Evolutionary conservation across 2,329 filamentous ascomycete species (phyloP).

Genomic region (Exophiala calicioides): DNA sequence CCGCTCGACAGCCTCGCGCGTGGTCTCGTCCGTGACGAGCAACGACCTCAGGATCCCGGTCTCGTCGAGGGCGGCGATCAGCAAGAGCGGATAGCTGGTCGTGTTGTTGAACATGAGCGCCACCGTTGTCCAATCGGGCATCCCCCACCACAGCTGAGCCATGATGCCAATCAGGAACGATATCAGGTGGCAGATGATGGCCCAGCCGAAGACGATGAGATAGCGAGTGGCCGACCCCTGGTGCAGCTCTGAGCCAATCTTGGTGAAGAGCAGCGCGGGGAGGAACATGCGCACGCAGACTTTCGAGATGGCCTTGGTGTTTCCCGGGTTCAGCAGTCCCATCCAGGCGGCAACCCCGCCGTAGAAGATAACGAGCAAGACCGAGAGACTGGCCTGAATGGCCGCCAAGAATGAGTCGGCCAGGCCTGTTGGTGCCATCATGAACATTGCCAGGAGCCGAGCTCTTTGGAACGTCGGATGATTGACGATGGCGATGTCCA

Average conservation of each 20-base stretch:
- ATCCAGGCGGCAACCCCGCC: conserved; percentile 55
- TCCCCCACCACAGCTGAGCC: conserved; percentile 48
- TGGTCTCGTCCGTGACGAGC: conserved; percentile 45
- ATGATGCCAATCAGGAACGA: conserved; percentile 52
- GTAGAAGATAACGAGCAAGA: conserved; percentile 56
- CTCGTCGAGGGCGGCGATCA: conserved; percentile 54
- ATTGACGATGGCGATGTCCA: too few species aligned
- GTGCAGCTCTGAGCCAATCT: conserved; percentile 55
- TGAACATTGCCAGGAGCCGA: too few species aligned
- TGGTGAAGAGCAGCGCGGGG: conserved; percentile 55
- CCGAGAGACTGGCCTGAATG: conserved; percentile 56
- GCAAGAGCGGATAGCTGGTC: conserved; percentile 54
- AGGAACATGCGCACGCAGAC: conserved; percentile 56
- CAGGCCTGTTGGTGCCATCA: conserved; percentile 27
- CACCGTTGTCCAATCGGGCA: conserved; percentile 56
- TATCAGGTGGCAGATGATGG: conserved; percentile 51
- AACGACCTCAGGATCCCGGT: conserved; percentile 60
- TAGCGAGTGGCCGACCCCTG: conserved; percentile 51
- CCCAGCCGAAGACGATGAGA: conserved; percentile 54
- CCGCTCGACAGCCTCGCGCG: conserved; percentile 54
- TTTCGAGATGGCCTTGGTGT: conserved; percentile 56
- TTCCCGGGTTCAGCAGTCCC: conserved; percentile 48
- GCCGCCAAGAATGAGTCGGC: conserved; percentile 51
- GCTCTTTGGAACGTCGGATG: too few species aligned
- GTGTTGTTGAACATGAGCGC: conserved; percentile 61